Conservation (phyloP, 176 grass and related monocot genomes). For the Hyparrhenia diplandra region DNA sequence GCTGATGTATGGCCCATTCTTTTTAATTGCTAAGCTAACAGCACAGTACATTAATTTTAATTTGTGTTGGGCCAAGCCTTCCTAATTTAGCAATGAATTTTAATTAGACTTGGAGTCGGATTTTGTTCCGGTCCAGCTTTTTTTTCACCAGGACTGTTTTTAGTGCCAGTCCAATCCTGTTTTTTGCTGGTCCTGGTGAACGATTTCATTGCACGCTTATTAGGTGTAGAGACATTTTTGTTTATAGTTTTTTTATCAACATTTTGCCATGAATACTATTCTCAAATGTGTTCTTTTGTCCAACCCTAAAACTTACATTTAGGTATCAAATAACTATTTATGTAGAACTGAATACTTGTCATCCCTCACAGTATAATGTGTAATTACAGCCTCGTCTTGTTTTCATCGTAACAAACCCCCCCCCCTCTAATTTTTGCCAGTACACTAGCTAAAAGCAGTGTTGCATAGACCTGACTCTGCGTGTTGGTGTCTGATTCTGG, state of each 20-base stretch:
- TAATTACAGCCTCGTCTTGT: background rate
- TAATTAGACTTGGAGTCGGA: too few relatives aligned
- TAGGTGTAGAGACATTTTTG: too few relatives aligned
- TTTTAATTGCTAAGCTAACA: background rate
- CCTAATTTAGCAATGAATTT: too few relatives aligned
- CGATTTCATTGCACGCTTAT: too few relatives aligned
- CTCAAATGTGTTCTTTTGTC: background rate
- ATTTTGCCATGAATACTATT: background rate
- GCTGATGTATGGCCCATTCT: slow-evolving; percentile 39
- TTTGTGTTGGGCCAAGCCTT: too few relatives aligned
- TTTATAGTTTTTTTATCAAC: background rate
- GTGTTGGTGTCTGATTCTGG: background rate
- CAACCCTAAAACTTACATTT: background rate
- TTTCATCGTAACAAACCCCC: background rate
- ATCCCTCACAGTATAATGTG: background rate
- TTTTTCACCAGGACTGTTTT: too few relatives aligned
- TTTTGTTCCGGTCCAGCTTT: too few relatives aligned
- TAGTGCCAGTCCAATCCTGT: too few relatives aligned
- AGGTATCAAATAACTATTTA: background rate
- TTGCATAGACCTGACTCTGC: background rate
- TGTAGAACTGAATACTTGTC: background rate
- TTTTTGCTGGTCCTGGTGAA: too few relatives aligned
- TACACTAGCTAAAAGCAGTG: background rate
- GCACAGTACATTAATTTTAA: background rate
- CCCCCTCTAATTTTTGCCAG: background rate